A percentile compares a stretch with the other conserved stretches of the same genome.
Conservation (phyloP, 2,329 filamentous ascomycete species). For the Colletotrichum caudatum region DNA sequence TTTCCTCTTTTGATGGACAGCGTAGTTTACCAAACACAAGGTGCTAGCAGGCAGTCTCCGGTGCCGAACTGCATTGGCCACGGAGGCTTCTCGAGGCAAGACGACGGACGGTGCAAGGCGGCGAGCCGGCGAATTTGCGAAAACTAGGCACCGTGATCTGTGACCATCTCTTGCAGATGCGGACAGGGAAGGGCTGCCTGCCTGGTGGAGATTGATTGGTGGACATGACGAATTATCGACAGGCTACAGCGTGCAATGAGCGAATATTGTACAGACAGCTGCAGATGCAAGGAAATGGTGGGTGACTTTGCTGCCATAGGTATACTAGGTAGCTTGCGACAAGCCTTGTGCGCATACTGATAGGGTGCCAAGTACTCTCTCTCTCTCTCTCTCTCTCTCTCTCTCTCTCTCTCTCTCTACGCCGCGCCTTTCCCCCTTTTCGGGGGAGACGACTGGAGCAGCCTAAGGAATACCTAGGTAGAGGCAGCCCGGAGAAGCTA, state of each 20-base stretch:
- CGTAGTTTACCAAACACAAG: slow-evolving; percentile 8
- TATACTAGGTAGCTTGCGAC: background rate
- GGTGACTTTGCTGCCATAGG: slow-evolving; percentile 14
- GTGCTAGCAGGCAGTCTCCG: slow-evolving; percentile 11
- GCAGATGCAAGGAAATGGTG: slow-evolving; percentile 29
- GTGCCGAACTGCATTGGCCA: slow-evolving; percentile 1
- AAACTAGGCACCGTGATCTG: slow-evolving; percentile 13
- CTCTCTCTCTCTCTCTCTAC: background rate
- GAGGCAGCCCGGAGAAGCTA: slow-evolving; percentile 1
- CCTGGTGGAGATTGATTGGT: slow-evolving; percentile 12
- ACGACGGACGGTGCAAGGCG: background rate
- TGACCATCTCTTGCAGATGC: slow-evolving; percentile 22
- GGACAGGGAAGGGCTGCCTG: slow-evolving; percentile 6
- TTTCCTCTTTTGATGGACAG: slow-evolving; percentile 25
- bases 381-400: background rate
- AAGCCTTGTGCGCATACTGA: slow-evolving; percentile 17
- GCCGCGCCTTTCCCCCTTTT: slow-evolving; percentile 4
- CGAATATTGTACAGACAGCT: slow-evolving; percentile 10
- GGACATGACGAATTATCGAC: slow-evolving; percentile 20
- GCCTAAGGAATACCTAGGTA: background rate
- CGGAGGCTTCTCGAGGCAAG: background rate
- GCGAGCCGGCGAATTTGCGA: background rate
- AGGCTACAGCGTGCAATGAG: slow-evolving; percentile 6
- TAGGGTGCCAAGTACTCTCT: background rate
- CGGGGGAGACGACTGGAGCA: slow-evolving; percentile 5